These are phyloP conservation scores for Penicillium roqueforti DNA, from an alignment of 495 filamentous ascomycete genomes.

Conservation along the genomic window DNA sequence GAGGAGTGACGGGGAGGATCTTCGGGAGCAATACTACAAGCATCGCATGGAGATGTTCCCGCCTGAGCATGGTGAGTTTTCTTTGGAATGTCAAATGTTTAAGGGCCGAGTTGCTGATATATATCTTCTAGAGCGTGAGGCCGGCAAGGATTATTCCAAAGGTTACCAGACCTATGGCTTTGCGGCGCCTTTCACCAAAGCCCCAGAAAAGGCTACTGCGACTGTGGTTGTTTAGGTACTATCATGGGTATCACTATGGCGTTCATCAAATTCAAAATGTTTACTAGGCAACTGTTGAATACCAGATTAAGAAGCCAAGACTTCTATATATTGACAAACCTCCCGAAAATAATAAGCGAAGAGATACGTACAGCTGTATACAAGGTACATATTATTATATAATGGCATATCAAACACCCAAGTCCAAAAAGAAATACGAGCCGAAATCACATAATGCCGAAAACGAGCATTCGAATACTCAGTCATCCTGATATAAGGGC, in stretches of 20 bases:
- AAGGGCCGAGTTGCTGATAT: not conserved
- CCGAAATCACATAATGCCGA: no score
- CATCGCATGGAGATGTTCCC: slow-evolving; percentile 38
- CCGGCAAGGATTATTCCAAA: slow-evolving; percentile 34
- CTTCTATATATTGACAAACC: not conserved
- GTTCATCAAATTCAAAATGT: not conserved
- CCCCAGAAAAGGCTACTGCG: not conserved
- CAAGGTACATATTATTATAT: not conserved
- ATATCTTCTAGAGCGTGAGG: slow-evolving; percentile 24
- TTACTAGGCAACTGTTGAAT: not conserved
- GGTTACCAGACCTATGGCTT: slow-evolving; percentile 39
- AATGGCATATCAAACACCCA: not conserved
- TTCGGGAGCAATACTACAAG: slow-evolving; percentile 36
- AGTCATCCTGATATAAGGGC: slow-evolving; percentile 24
- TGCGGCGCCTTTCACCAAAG: slow-evolving; percentile 25
- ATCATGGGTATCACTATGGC: not conserved
- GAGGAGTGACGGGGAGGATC: slow-evolving; percentile 32
- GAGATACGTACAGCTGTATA: not conserved
- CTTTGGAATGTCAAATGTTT: not conserved
- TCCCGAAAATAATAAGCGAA: not conserved
- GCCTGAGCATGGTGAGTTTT: slow-evolving; percentile 32
- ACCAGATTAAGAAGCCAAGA: not conserved
- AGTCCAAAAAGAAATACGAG: not conserved
- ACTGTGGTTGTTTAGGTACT: not conserved
- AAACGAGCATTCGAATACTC: not conserved